A percentile compares a stretch with the other conserved stretches of the same genome.
Evolutionary conservation across 2,329 filamentous ascomycete genomes (phyloP).

Genomic region (Trichoderma atroviride): DNA sequence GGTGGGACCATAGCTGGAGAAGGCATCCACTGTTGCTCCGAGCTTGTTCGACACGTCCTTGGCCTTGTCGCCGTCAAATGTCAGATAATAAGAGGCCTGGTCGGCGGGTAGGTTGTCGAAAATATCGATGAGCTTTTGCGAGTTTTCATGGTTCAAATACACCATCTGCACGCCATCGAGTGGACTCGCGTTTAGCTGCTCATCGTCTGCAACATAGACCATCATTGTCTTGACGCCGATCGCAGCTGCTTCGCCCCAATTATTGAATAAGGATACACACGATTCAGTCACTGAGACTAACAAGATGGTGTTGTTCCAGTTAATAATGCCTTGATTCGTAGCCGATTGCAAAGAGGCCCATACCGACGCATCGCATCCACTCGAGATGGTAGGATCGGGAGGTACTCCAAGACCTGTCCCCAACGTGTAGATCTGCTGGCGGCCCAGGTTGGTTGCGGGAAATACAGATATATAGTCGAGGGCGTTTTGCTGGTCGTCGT

Average conservation of each 20-base stretch:
- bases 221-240: background rate
- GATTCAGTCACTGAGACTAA: background rate
- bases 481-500: background rate
- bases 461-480: background rate
- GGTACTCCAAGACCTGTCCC: background rate
- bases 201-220: background rate
- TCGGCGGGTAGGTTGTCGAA: background rate
- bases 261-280: background rate
- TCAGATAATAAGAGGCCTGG: background rate
- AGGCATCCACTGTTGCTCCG: background rate
- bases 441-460: background rate
- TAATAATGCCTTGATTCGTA: background rate
- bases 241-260: background rate
- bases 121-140: background rate
- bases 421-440: background rate
- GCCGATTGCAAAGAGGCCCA: background rate
- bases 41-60: background rate
- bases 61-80: slow-evolving; percentile 5
- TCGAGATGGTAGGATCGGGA: background rate
- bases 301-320: slow-evolving; percentile 11
- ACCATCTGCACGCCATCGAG: background rate
- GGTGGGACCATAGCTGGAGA: slow-evolving; percentile 45
- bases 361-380: background rate
- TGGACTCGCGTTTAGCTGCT: background rate
- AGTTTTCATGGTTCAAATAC: background rate